Percentiles rank a stretch among this genome's conserved stretches.
These are phyloP conservation scores for Babesia divergens DNA, from an alignment of 169 alveolate genomes.

Conservation along the genomic window DNA sequence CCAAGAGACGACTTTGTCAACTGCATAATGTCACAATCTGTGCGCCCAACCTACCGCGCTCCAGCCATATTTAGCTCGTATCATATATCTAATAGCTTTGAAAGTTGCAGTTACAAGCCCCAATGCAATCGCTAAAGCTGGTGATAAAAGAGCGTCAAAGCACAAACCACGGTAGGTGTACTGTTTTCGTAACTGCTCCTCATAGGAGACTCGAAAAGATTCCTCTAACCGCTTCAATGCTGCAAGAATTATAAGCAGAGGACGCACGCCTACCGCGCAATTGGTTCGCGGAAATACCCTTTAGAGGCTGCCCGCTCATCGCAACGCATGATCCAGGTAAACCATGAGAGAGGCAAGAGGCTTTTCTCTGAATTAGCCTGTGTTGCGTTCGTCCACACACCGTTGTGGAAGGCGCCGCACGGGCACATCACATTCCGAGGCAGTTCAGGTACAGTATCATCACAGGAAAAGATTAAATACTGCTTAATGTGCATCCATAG, in stretches of 20 bases:
- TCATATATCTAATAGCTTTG: background rate
- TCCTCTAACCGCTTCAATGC: conserved; percentile 26
- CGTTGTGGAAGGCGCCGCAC: background rate
- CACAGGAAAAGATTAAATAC: too few relatives aligned
- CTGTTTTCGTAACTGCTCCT: background rate
- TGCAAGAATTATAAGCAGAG: background rate
- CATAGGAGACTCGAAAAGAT: background rate
- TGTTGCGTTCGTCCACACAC: background rate
- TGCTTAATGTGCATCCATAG: too few relatives aligned
- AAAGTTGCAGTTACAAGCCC: background rate
- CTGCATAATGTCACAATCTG: background rate
- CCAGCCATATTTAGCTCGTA: background rate
- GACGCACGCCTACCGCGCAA: background rate
- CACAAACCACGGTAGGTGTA: background rate
- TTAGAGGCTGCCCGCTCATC: background rate
- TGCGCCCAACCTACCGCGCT: background rate
- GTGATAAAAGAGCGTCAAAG: too few relatives aligned
- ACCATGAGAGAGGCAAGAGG: background rate
- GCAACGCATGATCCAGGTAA: background rate
- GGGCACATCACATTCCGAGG: background rate
- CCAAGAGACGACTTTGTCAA: background rate
- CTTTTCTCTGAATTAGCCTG: background rate
- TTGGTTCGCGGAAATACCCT: background rate
- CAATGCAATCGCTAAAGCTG: conserved; percentile 1
- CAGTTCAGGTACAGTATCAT: too few relatives aligned